A percentile compares a stretch with the other conserved stretches of the same genome.
Evolutionary conservation across 108 stramenopile genomes (phyloP).

Genomic region (Heterococcus sp.): DNA sequence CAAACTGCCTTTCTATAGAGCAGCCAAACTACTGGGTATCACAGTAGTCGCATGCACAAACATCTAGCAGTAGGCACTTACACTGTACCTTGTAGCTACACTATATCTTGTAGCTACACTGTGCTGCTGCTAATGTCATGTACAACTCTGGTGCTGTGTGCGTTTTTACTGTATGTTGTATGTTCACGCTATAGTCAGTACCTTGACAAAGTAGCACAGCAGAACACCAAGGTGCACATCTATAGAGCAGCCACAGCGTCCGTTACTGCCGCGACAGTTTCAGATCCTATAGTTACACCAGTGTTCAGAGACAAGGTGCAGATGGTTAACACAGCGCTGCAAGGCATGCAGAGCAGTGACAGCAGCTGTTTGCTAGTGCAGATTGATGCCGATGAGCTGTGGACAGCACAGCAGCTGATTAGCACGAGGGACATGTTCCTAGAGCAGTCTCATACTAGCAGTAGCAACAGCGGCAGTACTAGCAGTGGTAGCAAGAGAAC

Average conservation of each 20-base stretch:
- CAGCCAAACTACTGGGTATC: no score
- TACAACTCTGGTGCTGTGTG: no score
- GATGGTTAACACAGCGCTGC: conserved; percentile 39
- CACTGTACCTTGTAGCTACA: no score
- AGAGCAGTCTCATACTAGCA: not conserved
- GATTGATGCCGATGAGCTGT: conserved; percentile 53
- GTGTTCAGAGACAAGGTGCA: conserved; percentile 50
- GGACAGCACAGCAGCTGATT: conserved; percentile 19
- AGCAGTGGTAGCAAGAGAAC: no score
- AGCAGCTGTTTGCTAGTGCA: conserved; percentile 36
- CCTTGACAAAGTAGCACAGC: not conserved
- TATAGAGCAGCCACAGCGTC: not conserved
- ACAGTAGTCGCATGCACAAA: no score
- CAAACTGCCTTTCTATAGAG: no score
- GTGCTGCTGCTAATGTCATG: no score
- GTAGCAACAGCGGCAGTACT: not conserved
- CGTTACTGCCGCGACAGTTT: conserved; percentile 43
- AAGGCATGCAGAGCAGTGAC: conserved; percentile 1
- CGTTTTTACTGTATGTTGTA: no score
- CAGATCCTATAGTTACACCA: no score
- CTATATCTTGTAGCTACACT: no score
- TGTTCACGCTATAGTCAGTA: no score
- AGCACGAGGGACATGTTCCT: conserved; percentile 5
- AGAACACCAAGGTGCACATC: not conserved
- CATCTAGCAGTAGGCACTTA: no score